These are phyloP conservation scores for Moricandia arvensis DNA, from an alignment of 345 rosid species.

Conservation along the genomic window DNA sequence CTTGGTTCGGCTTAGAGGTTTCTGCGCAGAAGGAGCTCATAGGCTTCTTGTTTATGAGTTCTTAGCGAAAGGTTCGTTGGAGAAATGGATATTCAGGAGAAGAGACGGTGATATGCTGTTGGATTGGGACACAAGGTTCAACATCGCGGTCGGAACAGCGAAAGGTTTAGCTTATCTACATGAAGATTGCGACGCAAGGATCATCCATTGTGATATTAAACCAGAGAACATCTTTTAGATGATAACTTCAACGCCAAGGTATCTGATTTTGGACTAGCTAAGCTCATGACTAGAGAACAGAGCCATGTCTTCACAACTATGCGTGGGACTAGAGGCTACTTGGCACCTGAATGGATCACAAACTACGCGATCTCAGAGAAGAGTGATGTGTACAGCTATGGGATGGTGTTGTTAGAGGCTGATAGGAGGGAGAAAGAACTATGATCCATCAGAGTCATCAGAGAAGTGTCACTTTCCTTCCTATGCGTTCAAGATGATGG, in stretches of 20 bases:
- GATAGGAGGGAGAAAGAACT: constrained; percentile 85
- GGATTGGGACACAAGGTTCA: constrained; percentile 77
- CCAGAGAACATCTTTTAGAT: constrained; percentile 91
- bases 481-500: constrained; percentile 85
- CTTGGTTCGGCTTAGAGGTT: constrained; percentile 80
- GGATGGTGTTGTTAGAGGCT: constrained; percentile 84
- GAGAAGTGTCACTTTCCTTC: constrained; percentile 88
- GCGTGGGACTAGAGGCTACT: constrained; percentile 90
- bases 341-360: constrained; percentile 95
- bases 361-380: constrained; percentile 92
- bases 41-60: constrained; percentile 87
- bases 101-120: constrained; percentile 44
- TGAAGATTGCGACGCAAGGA: constrained; percentile 77
- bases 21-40: constrained; percentile 81
- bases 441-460: constrained; percentile 49
- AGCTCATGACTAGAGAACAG: constrained; percentile 88
- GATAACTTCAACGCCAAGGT: constrained; percentile 79
- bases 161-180: constrained; percentile 94
- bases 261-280: constrained; percentile 91
- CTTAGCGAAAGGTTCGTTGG: constrained; percentile 80
- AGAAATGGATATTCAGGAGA: constrained; percentile 81
- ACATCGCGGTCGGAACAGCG: constrained; percentile 80
- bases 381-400: constrained; percentile 90
- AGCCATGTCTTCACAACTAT: constrained; percentile 90
- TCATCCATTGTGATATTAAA: constrained; percentile 88